Evolutionary conservation across 352 stramenopile genomes (phyloP).

Genomic region (Blastocystis sp.): DNA sequence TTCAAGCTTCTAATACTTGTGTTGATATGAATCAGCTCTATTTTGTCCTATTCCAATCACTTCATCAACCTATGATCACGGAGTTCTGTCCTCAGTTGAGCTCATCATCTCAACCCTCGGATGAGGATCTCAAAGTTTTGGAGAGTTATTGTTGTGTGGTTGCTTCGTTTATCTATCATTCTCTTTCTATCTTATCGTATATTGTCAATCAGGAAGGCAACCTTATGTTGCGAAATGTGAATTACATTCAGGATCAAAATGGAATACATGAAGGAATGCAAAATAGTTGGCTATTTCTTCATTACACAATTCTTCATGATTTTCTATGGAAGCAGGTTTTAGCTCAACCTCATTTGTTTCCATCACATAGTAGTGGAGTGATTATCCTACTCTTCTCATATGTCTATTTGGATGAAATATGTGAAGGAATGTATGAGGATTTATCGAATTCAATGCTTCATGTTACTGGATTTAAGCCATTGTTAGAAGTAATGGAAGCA

Average conservation of each 20-base stretch:
- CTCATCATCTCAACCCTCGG: too few relatives aligned
- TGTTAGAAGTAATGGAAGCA: background rate
- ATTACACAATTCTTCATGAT: background rate
- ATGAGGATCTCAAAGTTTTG: background rate
- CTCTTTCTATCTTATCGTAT: background rate
- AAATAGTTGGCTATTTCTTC: background rate
- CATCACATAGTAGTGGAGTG: background rate
- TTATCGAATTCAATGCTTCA: background rate
- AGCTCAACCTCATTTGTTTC: background rate
- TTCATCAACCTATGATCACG: background rate
- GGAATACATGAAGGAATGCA: background rate
- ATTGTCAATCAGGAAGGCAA: constrained; percentile 7
- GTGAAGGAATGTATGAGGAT: background rate
- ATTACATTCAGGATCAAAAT: constrained; percentile 6
- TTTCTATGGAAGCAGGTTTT: background rate
- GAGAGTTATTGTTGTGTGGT: background rate
- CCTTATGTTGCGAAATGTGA: background rate
- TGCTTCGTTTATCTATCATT: background rate
- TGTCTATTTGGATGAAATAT: background rate
- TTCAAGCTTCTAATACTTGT: background rate
- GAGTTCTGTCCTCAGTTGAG: background rate
- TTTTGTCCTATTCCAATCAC: background rate
- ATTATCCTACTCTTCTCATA: background rate
- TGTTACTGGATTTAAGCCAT: background rate
- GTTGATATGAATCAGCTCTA: constrained; percentile 33